Base-by-base conservation (phyloP, 1,284 basidiomycete species). In the Phylloboletellus chloephorus region DNA sequence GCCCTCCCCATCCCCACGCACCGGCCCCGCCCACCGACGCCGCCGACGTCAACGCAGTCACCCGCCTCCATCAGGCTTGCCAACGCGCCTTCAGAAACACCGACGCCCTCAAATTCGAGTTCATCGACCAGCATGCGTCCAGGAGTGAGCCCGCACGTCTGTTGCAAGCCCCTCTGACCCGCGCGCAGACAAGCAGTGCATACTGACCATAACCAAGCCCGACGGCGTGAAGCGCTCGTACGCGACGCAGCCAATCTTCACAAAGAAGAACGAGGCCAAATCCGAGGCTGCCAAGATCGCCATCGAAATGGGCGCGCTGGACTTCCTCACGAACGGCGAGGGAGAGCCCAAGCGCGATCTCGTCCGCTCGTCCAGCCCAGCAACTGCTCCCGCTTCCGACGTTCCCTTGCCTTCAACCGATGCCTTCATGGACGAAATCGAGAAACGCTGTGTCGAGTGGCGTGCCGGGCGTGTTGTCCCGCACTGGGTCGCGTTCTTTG, bases 191-290 rank as follows among this genome's bases (percentile, higher is more conserved):
- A 77, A 73, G 51, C 70, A 72, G 38, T 80, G 78, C 51, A 74
- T 76, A 37, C 54, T 82, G 28, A 78, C 75, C 1, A 72, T 82
- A 39, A 72, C 66, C 2, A 72, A 71, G 19, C 76, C 76, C 0
- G 67, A 72, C 23, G 78, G 76, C 8, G 45, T 58, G 2, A 58
- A 59, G 2, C 66, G 78, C 29, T 71, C 72, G 0, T 82, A 79
- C 58, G 65, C 68, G 13, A 74, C 75, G 0, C 64, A 69, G 21
- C 57, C 67, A 6, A 45, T 57, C 3, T 74, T 69, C 44, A 31
- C 63, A 10, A 66, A 67, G 26, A 71, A 69, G 46, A 58, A 43
- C 29, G 76, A 79, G 21, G 77, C 78, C 3, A 77, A 76, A 44
- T 60, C 61, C 0, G 67, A 68, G 31, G 77, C 66, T 0, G 76